These are phyloP conservation scores for Rubroshorea leprosula DNA, from an alignment of 345 rosid species.

Conservation along the genomic window DNA sequence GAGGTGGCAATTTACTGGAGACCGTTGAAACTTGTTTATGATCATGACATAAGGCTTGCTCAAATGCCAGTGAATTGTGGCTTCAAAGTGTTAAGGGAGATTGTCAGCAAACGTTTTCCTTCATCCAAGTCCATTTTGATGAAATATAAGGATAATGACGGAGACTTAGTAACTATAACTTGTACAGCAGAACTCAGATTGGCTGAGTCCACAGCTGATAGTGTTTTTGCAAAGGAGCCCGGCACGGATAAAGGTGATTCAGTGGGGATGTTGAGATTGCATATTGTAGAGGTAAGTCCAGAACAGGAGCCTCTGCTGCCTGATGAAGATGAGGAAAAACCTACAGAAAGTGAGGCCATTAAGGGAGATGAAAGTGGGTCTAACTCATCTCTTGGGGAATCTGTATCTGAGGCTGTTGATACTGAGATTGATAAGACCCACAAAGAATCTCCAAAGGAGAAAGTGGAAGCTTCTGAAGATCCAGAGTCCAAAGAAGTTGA, in stretches of 20 bases:
- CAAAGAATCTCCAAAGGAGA: conserved; percentile 48
- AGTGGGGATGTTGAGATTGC: conserved; percentile 72
- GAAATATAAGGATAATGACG: conserved; percentile 83
- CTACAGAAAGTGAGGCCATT: conserved; percentile 42
- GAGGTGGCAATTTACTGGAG: conserved; percentile 50
- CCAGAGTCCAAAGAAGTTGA: conserved; percentile 75
- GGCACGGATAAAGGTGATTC: conserved; percentile 46
- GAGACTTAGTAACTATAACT: conserved; percentile 89
- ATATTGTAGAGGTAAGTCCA: conserved; percentile 82
- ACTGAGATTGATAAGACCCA: conserved; percentile 46
- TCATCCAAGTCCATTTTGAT: conserved; percentile 83
- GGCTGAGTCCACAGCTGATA: conserved; percentile 67
- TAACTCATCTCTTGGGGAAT: conserved; percentile 44
- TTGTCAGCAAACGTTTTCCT: conserved; percentile 67
- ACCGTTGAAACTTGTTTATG: conserved; percentile 84
- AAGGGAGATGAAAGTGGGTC: conserved; percentile 55
- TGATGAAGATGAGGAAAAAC: conserved; percentile 79
- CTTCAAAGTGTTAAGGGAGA: conserved; percentile 74
- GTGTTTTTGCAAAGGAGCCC: conserved; percentile 47
- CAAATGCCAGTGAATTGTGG: conserved; percentile 84
- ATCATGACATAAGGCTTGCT: conserved; percentile 81
- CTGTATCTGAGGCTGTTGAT: conserved; percentile 40
- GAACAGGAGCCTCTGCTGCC: conserved; percentile 80
- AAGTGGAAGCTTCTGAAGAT: conserved; percentile 50
- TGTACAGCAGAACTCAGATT: conserved; percentile 66